phyloP scores from a whole-genome alignment of 441 rosid genomes.

The Eutrema salsugineum region DNA sequence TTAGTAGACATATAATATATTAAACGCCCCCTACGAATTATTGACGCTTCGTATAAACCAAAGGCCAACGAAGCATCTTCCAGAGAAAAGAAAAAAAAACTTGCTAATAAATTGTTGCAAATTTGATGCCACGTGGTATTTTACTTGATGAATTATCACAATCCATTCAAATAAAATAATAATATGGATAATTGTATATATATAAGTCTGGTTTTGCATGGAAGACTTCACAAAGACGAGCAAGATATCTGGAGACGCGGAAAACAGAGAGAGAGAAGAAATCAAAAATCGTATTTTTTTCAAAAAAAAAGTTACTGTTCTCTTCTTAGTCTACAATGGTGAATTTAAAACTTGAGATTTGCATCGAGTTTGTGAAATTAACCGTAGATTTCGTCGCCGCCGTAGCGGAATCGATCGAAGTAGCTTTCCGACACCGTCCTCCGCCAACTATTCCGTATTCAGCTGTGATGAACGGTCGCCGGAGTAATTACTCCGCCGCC shows the following conservation, averaged over 20 bases:
- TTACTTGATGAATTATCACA: neutral
- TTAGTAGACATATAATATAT: no score
- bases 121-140: constrained; percentile 26
- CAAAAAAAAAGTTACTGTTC: neutral
- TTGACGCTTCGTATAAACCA: constrained; percentile 25
- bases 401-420: constrained; percentile 31
- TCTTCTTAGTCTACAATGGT: constrained; percentile 16
- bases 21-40: constrained; percentile 7
- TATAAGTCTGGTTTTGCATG: constrained; percentile 27
- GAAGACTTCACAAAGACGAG: constrained; percentile 18
- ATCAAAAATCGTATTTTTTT: neutral
- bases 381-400: constrained; percentile 29
- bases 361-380: constrained; percentile 30
- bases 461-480: constrained; percentile 8
- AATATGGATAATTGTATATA: constrained; percentile 8
- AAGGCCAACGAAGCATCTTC: constrained; percentile 29
- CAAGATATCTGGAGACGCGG: constrained; percentile 26
- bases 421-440: constrained; percentile 31
- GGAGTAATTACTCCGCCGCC: constrained; percentile 24
- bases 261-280: constrained; percentile 25
- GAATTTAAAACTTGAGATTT: constrained; percentile 30
- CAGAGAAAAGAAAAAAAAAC: neutral
- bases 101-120: constrained; percentile 16
- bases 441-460: constrained; percentile 11
- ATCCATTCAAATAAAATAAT: constrained; percentile 10